These are phyloP conservation scores for Leishmania tarentolae DNA, from an alignment of 208 protist genomes.

Conservation along the genomic window DNA sequence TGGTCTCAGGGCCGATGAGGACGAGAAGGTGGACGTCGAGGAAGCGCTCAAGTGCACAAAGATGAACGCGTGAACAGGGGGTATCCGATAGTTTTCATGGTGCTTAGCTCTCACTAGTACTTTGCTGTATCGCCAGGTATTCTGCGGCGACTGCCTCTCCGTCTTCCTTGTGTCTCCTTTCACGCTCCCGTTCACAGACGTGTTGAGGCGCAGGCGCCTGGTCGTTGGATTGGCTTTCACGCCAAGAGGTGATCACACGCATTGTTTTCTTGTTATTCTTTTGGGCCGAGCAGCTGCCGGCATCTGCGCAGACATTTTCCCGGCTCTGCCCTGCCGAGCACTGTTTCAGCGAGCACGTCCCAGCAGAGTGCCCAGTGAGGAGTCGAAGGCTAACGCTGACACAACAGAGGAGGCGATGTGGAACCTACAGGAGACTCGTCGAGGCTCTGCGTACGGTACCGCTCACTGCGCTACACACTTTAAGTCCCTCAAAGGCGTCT, in stretches of 20 bases:
- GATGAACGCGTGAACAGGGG: not conserved
- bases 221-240: not conserved
- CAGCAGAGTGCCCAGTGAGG: not conserved
- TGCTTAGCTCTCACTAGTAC: not conserved
- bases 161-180: not conserved
- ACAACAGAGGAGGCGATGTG: not conserved
- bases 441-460: not conserved
- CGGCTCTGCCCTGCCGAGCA: not conserved
- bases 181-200: not conserved
- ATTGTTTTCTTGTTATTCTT: not conserved
- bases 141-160: not conserved
- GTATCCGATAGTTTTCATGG: not conserved
- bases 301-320: not conserved
- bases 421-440: not conserved
- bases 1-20: constrained; percentile 44
- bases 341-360: not conserved
- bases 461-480: not conserved
- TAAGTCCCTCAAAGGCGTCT: not conserved
- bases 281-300: not conserved
- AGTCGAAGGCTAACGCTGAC: not conserved
- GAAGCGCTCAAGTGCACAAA: not conserved
- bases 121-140: not conserved
- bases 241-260: not conserved
- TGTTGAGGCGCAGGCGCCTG: not conserved
- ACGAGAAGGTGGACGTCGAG: constrained; percentile 38